Percentiles rank a stretch among this genome's conserved stretches.
Evolutionary conservation across 768 basidiomycete species (phyloP).

Genomic region (Chiua virens): DNA sequence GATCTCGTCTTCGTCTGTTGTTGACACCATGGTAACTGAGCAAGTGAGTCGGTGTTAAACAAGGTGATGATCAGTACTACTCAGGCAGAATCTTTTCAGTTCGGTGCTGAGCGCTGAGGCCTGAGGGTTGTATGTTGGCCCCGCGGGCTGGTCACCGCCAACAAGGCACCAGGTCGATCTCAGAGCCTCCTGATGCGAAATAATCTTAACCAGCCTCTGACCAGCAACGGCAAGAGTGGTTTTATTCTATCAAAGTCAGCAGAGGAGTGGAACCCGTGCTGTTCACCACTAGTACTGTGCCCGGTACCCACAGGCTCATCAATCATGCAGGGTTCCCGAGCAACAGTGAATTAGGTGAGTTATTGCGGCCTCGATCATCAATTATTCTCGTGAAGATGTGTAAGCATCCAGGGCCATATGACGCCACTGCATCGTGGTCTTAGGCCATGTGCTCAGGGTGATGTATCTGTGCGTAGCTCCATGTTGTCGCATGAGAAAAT

Average conservation of each 20-base stretch:
- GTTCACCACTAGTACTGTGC: no score
- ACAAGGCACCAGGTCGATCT: neutral
- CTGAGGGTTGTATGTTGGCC: no score
- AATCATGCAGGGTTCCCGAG: slow-evolving; percentile 2
- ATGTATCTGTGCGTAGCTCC: slow-evolving; percentile 18
- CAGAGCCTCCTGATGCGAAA: neutral
- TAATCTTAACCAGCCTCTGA: neutral
- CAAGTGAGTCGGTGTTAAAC: neutral
- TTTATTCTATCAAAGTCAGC: no score
- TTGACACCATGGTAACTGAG: neutral
- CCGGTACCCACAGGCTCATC: neutral
- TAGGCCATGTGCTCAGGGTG: slow-evolving; percentile 21
- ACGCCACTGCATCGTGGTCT: slow-evolving; percentile 24
- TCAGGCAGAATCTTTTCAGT: neutral
- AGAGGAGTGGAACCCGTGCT: no score
- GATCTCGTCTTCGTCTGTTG: neutral
- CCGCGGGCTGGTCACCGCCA: no score
- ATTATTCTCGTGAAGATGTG: slow-evolving; percentile 4
- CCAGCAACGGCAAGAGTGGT: no score
- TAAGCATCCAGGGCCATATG: slow-evolving; percentile 12
- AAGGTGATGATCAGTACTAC: neutral
- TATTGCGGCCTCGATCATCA: slow-evolving; percentile 13
- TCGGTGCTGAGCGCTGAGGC: no score
- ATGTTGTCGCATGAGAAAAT: slow-evolving; percentile 19
- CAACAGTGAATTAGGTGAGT: slow-evolving; percentile 19